Conservation (phyloP, 352 stramenopile species). For the Pythium oligandrum region DNA sequence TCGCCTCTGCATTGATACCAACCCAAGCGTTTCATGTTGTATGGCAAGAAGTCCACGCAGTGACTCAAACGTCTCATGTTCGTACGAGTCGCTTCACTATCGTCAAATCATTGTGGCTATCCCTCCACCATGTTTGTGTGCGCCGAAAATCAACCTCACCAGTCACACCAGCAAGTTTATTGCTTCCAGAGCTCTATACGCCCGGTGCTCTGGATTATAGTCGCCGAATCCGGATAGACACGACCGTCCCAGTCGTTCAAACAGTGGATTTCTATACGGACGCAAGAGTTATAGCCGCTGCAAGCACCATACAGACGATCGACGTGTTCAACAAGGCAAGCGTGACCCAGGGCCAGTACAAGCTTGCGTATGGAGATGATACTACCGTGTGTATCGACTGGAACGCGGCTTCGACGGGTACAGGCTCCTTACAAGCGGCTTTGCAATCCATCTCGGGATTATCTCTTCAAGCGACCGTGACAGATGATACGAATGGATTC, state of each 20-base stretch:
- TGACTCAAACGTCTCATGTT: slow-evolving; percentile 26
- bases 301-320: slow-evolving; percentile 42
- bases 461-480: slow-evolving; percentile 31
- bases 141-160: slow-evolving; percentile 31
- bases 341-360: slow-evolving; percentile 45
- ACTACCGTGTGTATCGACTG: slow-evolving; percentile 48
- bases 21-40: slow-evolving; percentile 19
- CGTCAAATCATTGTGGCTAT: slow-evolving; percentile 33
- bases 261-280: slow-evolving; percentile 31
- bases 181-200: slow-evolving; percentile 43
- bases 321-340: slow-evolving; percentile 50
- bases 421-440: slow-evolving; percentile 27
- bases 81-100: slow-evolving; percentile 20
- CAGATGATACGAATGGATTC: slow-evolving; percentile 32
- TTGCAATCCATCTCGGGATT: slow-evolving; percentile 40
- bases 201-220: slow-evolving; percentile 49
- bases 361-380: slow-evolving; percentile 36
- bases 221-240: slow-evolving; percentile 48
- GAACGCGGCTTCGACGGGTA: slow-evolving; percentile 33
- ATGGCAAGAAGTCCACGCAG: slow-evolving; percentile 45
- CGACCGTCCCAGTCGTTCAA: slow-evolving; percentile 29
- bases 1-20: slow-evolving; percentile 4
- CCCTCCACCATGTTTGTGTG: slow-evolving; percentile 44
- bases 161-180: slow-evolving; percentile 28
- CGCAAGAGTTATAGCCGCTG: slow-evolving; percentile 23